These are phyloP conservation scores for Pythium monospermum DNA, from an alignment of 352 stramenopile genomes.

Conservation along the genomic window DNA sequence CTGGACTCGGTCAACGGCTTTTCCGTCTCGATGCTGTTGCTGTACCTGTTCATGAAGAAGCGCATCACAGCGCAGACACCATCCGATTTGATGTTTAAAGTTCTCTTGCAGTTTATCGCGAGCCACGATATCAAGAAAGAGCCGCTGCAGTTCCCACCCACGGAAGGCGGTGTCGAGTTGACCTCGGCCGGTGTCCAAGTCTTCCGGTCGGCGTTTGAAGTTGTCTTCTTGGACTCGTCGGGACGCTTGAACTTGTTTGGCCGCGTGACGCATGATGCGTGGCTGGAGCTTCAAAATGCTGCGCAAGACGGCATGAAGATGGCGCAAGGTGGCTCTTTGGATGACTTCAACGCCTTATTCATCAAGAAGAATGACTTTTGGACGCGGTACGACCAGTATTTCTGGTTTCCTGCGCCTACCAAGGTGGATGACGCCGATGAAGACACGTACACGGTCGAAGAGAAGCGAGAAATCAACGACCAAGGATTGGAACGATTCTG, in stretches of 20 bases:
- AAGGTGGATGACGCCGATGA: constrained; percentile 50
- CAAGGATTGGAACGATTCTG: constrained; percentile 71
- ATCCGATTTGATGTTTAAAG: constrained; percentile 85
- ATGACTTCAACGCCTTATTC: constrained; percentile 77
- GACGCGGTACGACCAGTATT: constrained; percentile 84
- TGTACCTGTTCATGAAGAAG: constrained; percentile 78
- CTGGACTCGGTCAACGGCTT: constrained; percentile 85
- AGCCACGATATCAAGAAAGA: constrained; percentile 62
- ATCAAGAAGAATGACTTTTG: constrained; percentile 81
- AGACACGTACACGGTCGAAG: constrained; percentile 57
- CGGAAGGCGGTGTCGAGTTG: constrained; percentile 46
- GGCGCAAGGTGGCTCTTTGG: constrained; percentile 55
- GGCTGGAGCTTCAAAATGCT: constrained; percentile 58
- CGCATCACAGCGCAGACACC: constrained; percentile 61
- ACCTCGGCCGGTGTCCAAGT: constrained; percentile 62
- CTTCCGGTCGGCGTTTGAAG: constrained; percentile 60
- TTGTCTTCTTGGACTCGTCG: constrained; percentile 77
- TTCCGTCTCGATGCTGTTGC: constrained; percentile 74
- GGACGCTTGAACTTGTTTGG: constrained; percentile 73
- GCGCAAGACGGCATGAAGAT: constrained; percentile 57
- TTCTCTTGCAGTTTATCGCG: constrained; percentile 76
- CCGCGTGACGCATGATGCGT: constrained; percentile 58
- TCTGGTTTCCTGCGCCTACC: constrained; percentile 59
- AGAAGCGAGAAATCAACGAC: constrained; percentile 71
- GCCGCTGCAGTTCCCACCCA: constrained; percentile 59